Evolutionary conservation across 192 early-diverging fungal genomes (phyloP), one percentile per base, ranked within the genome.

Genomic region (Backusella australiensis): DNA sequence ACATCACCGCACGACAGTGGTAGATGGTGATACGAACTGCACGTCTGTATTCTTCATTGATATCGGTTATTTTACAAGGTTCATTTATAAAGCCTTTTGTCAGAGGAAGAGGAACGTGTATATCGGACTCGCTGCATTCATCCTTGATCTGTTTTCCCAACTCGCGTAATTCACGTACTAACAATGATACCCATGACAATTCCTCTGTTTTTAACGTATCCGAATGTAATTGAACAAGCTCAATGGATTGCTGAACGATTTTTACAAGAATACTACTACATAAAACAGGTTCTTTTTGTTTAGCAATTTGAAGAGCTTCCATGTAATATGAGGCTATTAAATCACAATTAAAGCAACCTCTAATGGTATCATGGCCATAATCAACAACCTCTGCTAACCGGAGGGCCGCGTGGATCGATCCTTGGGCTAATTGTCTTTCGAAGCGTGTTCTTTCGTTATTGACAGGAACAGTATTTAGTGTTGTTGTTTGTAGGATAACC

Each of bases 21-120:
- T 81, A 81, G 29, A 81, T 81, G 15, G 75, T 68, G 32, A 77
- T 77, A 56, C 80, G 76, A 29, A 77, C 53, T 11, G 80, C 80
- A 34, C 59, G 59, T 9, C 70, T 65, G 17, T 74, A 77, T 14
- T 67, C 72, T 7, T 42, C 67, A 38, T 77, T 35, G 21, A 49
- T 76, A 63, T 53, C 26, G 4, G 39, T 32, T 26, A 21, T 32
- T 32, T 56, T 26, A 19, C 12, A 49, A 11, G 19, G 2, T 32
- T 53, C 41, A 41, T 52, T 38, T n/a, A 67, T 49, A 39, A 41
- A 35, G 15, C 38, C 35, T 23, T 38, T 56, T 15, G 23, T 39
- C 8, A 59, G 34, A 17, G 72, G 34, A 15, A 65, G 52, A 66
- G 52, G 36, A 26, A 74, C 53, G 65, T 38, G 35, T 74, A 34